Evolutionary conservation across 805 yeast species (phyloP).

Genomic region (Metschnikowia anglica): DNA sequence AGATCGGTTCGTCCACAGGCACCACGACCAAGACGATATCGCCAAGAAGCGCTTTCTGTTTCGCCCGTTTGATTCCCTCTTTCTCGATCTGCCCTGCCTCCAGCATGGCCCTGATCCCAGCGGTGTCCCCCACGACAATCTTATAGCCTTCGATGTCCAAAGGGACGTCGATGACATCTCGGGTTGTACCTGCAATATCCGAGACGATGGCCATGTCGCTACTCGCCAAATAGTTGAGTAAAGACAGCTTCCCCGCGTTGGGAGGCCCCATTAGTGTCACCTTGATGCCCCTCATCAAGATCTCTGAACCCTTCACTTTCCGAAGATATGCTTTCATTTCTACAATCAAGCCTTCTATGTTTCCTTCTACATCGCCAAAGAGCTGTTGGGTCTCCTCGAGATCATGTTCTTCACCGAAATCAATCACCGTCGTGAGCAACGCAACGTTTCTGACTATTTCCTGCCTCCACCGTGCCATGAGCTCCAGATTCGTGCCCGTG

Average conservation of each 20-base stretch:
- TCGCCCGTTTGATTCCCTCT: slow-evolving; percentile 83
- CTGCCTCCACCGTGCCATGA: slow-evolving; percentile 67
- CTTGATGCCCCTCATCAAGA: slow-evolving; percentile 70
- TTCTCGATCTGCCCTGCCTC: slow-evolving; percentile 59
- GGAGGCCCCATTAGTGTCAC: slow-evolving; percentile 85
- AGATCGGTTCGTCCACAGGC: slow-evolving; percentile 38
- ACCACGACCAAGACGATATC: slow-evolving; percentile 70
- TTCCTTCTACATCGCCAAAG: slow-evolving; percentile 47
- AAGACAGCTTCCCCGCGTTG: slow-evolving; percentile 92
- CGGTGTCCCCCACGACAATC: slow-evolving; percentile 85
- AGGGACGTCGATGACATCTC: slow-evolving; percentile 82
- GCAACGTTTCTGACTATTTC: slow-evolving; percentile 67
- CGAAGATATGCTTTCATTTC: slow-evolving; percentile 47
- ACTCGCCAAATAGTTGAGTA: slow-evolving; percentile 71
- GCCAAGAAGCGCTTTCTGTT: slow-evolving; percentile 53
- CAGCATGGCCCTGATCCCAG: slow-evolving; percentile 66
- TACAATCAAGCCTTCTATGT: slow-evolving; percentile 40
- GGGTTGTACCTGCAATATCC: slow-evolving; percentile 87
- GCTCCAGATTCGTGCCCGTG: slow-evolving; percentile 58
- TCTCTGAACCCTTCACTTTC: slow-evolving; percentile 55
- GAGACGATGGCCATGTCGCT: slow-evolving; percentile 90
- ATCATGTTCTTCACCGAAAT: slow-evolving; percentile 93
- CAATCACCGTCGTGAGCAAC: slow-evolving; percentile 80
- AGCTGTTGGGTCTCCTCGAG: slow-evolving; percentile 60
- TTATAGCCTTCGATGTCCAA: slow-evolving; percentile 82